Evolutionary conservation across 2,329 filamentous ascomycete species (phyloP).

Genomic region (Fusarium sp.): DNA sequence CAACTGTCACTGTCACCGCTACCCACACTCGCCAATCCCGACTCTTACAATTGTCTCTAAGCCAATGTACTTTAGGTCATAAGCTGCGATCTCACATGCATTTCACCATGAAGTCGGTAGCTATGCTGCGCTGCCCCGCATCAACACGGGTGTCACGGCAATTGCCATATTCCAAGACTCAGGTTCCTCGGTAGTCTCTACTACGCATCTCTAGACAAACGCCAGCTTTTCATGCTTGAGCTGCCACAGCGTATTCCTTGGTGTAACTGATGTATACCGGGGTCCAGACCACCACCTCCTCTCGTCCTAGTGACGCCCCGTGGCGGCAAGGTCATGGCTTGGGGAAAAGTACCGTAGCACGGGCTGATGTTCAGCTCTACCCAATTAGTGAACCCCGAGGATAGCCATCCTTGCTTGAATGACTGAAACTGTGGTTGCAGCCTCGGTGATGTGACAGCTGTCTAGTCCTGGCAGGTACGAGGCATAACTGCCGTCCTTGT

Average conservation of each 20-base stretch:
- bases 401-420: background rate
- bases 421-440: background rate
- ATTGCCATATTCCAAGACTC: background rate
- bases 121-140: background rate
- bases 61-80: background rate
- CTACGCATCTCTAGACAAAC: background rate
- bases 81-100: background rate
- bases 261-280: background rate
- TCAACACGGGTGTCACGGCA: background rate
- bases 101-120: background rate
- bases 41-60: background rate
- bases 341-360: background rate
- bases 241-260: background rate
- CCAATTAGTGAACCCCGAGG: background rate
- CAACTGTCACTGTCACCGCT: background rate
- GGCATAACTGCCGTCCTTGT: background rate
- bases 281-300: background rate
- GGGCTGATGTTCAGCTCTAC: background rate
- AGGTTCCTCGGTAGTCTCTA: background rate
- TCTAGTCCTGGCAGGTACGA: background rate
- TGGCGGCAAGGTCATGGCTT: background rate
- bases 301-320: background rate
- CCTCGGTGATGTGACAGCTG: background rate
- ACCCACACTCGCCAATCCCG: background rate
- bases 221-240: background rate